Conservation (phyloP, 345 rosid genomes). For the Populus simonii region DNA sequence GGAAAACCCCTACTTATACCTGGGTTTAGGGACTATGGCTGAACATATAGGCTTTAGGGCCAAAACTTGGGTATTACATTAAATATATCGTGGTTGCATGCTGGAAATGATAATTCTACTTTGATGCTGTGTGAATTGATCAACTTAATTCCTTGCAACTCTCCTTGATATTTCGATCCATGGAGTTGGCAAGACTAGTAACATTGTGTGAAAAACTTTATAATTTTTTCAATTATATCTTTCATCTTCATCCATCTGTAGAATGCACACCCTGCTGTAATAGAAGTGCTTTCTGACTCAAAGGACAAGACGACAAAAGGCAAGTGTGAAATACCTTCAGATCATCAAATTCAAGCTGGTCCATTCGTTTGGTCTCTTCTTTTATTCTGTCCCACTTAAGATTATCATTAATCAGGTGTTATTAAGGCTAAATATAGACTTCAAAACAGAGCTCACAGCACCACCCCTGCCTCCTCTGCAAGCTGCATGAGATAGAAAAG, state of each 20-base stretch:
- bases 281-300: conserved; percentile 9
- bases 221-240: conserved; percentile 57
- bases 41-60: too few relatives aligned
- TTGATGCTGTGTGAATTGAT: too few relatives aligned
- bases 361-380: conserved; percentile 71
- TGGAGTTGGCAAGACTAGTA: too few relatives aligned
- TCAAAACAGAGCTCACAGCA: not conserved
- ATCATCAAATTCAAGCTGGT: conserved; percentile 78
- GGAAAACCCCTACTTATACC: too few relatives aligned
- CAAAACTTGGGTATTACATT: too few relatives aligned
- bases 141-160: too few relatives aligned
- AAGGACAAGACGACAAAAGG: conserved; percentile 6
- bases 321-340: conserved; percentile 56
- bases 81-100: too few relatives aligned
- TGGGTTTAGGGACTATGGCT: too few relatives aligned
- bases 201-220: too few relatives aligned
- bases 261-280: conserved; percentile 5
- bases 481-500: too few relatives aligned
- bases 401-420: conserved; percentile 8
- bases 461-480: not conserved
- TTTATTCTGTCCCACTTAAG: conserved; percentile 53
- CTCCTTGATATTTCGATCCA: conserved; percentile 29
- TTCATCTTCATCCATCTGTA: conserved; percentile 92
- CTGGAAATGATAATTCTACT: too few relatives aligned
- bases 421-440: not conserved